A percentile compares a stretch with the other conserved stretches of the same genome.
phyloP scores from a whole-genome alignment of 2,329 filamentous ascomycete species.

The Thermothelomyces thermophilus region DNA sequence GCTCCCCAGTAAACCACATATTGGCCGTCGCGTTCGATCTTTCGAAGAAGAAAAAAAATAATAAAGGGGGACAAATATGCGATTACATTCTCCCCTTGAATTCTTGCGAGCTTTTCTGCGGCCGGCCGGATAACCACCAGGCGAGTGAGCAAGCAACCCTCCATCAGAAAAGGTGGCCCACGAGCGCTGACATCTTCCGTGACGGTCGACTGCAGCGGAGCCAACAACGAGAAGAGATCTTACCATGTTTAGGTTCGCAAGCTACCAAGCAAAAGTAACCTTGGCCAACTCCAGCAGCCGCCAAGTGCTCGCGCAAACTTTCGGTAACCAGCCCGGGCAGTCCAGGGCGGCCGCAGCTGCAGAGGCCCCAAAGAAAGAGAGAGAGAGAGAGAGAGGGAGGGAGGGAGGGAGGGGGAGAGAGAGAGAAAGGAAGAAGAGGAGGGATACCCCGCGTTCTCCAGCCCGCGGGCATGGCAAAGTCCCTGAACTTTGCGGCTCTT shows the following conservation, averaged over 20 bases:
- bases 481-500: slow-evolving; percentile 13
- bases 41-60: neutral
- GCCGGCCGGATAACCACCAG: no score
- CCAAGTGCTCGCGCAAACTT: neutral
- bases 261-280: neutral
- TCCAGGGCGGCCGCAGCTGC: slow-evolving; percentile 6
- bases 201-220: neutral
- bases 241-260: neutral
- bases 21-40: neutral
- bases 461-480: slow-evolving; percentile 1
- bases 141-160: no score
- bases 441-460: slow-evolving; percentile 4
- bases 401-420: neutral
- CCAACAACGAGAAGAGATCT: no score
- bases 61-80: no score
- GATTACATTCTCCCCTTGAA: no score
- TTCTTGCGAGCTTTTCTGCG: no score
- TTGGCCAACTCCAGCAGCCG: neutral
- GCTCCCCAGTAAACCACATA: neutral
- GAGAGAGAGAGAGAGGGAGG: neutral
- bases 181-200: no score
- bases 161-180: no score
- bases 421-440: neutral
- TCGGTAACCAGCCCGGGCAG: slow-evolving; percentile 2
- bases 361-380: neutral